Percentiles rank a stretch among this genome's conserved stretches.
phyloP scores from a whole-genome alignment of 1,284 basidiomycete species.

The Schizophyllum commune region DNA sequence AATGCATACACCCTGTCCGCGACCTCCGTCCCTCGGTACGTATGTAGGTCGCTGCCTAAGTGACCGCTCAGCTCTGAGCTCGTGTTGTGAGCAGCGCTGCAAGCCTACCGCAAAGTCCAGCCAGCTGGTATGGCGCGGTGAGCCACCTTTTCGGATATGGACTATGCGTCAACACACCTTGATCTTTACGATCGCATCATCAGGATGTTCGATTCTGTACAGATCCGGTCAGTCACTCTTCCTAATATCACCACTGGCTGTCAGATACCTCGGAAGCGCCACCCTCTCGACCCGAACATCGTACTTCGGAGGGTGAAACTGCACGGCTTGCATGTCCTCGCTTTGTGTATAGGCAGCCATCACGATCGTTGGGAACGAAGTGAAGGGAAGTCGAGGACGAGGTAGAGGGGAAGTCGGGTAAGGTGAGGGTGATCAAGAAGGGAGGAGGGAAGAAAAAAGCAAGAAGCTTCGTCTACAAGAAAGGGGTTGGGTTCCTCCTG shows the following conservation, averaged over 20 bases:
- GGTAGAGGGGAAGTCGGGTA: too few relatives aligned
- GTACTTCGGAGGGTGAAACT: constrained; percentile 60
- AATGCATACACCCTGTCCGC: constrained; percentile 28
- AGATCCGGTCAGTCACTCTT: not conserved
- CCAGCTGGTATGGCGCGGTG: too few relatives aligned
- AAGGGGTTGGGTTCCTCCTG: too few relatives aligned
- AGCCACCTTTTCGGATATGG: too few relatives aligned
- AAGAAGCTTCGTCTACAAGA: too few relatives aligned
- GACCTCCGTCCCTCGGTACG: constrained; percentile 56
- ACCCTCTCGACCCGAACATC: constrained; percentile 58
- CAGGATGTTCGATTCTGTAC: constrained; percentile 55
- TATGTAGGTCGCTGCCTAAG: constrained; percentile 68
- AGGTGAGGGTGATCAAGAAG: too few relatives aligned
- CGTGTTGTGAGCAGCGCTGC: constrained; percentile 38
- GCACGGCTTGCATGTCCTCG: constrained; percentile 35
- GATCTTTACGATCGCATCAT: constrained; percentile 71
- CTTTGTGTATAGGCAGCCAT: too few relatives aligned
- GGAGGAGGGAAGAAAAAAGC: too few relatives aligned
- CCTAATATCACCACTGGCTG: not conserved
- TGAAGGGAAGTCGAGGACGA: too few relatives aligned
- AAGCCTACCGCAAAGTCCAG: too few relatives aligned
- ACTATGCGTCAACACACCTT: too few relatives aligned
- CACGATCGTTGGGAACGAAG: too few relatives aligned
- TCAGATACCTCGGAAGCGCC: constrained; percentile 47
- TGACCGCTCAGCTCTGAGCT: not conserved